These are phyloP conservation scores for Populus tremula DNA, from an alignment of 345 rosid species.

Conservation along the genomic window DNA sequence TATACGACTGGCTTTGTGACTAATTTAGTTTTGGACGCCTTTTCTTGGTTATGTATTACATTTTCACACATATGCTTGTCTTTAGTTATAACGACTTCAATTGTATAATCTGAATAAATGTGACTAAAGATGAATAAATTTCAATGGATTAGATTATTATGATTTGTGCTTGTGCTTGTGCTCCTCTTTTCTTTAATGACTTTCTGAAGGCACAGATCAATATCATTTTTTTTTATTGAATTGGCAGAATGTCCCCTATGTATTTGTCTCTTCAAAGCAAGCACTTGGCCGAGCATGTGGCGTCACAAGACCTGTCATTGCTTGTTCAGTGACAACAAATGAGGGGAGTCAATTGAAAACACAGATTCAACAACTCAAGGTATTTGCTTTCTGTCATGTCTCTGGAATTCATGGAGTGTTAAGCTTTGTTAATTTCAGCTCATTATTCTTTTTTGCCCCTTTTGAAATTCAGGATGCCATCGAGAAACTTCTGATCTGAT, in stretches of 20 bases:
- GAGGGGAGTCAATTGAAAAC: slow-evolving; percentile 85
- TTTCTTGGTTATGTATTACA: neutral
- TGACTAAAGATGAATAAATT: neutral
- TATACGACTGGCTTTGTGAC: neutral
- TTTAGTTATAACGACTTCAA: neutral
- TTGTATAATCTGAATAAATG: neutral
- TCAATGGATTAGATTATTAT: neutral
- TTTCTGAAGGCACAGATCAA: neutral
- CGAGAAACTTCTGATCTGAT: slow-evolving; percentile 83
- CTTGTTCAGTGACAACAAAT: slow-evolving; percentile 79
- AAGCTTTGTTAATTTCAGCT: neutral
- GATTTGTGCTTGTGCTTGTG: neutral
- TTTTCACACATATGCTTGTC: neutral
- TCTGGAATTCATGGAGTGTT: neutral
- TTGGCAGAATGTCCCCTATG: slow-evolving; percentile 92
- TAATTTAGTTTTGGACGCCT: neutral
- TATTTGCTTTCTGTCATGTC: slow-evolving; percentile 6
- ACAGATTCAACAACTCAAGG: slow-evolving; percentile 89
- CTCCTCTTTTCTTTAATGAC: neutral
- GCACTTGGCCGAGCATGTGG: slow-evolving; percentile 98
- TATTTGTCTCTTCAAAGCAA: slow-evolving; percentile 94
- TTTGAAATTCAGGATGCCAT: slow-evolving; percentile 73
- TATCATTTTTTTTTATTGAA: neutral
- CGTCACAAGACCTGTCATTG: slow-evolving; percentile 90
- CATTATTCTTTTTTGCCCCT: neutral